phyloP scores from a whole-genome alignment of 495 filamentous ascomycete species.

The Hypoxylon rickii region DNA sequence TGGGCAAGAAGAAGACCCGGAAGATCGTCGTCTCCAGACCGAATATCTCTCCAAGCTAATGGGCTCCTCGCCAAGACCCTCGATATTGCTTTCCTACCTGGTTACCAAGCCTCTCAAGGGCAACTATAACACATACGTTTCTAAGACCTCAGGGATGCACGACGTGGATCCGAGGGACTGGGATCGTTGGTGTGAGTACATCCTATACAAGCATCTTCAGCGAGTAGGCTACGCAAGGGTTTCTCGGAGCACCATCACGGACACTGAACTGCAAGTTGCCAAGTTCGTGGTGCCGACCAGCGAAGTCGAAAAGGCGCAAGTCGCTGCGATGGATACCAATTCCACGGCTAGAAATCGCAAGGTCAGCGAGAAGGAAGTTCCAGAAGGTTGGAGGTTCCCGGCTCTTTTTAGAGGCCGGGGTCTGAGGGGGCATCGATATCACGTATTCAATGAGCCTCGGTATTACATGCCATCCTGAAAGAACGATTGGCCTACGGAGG shows the following conservation, averaged over 20 bases:
- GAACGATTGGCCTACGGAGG: background rate
- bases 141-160: conserved; percentile 83
- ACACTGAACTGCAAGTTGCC: conserved; percentile 96
- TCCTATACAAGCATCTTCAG: conserved; percentile 88
- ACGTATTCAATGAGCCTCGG: conserved; percentile 93
- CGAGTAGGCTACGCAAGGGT: conserved; percentile 89
- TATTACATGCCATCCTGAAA: conserved; percentile 56
- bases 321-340: conserved; percentile 34
- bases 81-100: conserved; percentile 87
- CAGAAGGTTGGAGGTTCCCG: conserved; percentile 82
- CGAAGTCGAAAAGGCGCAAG: conserved; percentile 60
- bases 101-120: conserved; percentile 89
- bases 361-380: conserved; percentile 69
- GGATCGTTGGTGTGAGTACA: conserved; percentile 99
- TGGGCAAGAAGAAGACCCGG: conserved; percentile 95
- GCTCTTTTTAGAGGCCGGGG: conserved; percentile 83
- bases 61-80: conserved; percentile 78
- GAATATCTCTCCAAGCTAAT: conserved; percentile 89
- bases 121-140: conserved; percentile 97
- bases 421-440: conserved; percentile 87
- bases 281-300: conserved; percentile 87
- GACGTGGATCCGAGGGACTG: conserved; percentile 93
- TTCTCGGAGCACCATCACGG: conserved; percentile 87
- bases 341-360: conserved; percentile 39
- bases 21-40: conserved; percentile 87